Evolutionary conservation across 164 flowering plant species (phyloP).

Genomic region (Euptelea pleiosperma): DNA sequence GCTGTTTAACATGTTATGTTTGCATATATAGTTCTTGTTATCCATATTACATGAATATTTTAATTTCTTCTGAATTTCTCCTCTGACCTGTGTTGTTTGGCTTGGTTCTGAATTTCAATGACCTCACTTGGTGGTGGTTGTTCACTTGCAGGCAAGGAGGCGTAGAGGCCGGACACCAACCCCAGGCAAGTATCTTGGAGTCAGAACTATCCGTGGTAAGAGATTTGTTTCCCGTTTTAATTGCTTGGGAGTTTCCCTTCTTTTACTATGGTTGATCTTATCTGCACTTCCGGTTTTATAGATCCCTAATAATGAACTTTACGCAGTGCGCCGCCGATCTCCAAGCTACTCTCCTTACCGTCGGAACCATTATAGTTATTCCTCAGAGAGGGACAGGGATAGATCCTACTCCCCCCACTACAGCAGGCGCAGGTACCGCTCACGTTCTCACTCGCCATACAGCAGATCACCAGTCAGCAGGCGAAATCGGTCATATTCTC

Average conservation of each 20-base stretch:
- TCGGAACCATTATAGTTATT: slow-evolving; percentile 38
- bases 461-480: slow-evolving; percentile 40
- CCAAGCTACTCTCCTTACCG: slow-evolving; percentile 40
- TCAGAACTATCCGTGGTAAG: slow-evolving; percentile 56
- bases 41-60: background rate
- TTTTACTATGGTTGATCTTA: background rate
- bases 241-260: background rate
- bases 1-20: slow-evolving; percentile 19
- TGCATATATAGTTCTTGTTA: background rate
- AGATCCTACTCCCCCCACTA: slow-evolving; percentile 39
- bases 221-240: background rate
- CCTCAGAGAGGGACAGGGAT: slow-evolving; percentile 34
- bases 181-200: slow-evolving; percentile 80
- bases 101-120: background rate
- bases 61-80: background rate
- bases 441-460: slow-evolving; percentile 35
- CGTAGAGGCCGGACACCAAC: slow-evolving; percentile 88
- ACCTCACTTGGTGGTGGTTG: slow-evolving; percentile 6
- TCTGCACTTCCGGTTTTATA: background rate
- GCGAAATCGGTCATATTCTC: slow-evolving; percentile 28
- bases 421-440: slow-evolving; percentile 25
- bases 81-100: background rate
- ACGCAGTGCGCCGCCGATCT: slow-evolving; percentile 41
- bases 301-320: background rate
- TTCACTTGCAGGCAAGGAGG: slow-evolving; percentile 53